These are phyloP conservation scores for Leptographium procerum DNA, from an alignment of 2,329 filamentous ascomycete species.

Conservation along the genomic window DNA sequence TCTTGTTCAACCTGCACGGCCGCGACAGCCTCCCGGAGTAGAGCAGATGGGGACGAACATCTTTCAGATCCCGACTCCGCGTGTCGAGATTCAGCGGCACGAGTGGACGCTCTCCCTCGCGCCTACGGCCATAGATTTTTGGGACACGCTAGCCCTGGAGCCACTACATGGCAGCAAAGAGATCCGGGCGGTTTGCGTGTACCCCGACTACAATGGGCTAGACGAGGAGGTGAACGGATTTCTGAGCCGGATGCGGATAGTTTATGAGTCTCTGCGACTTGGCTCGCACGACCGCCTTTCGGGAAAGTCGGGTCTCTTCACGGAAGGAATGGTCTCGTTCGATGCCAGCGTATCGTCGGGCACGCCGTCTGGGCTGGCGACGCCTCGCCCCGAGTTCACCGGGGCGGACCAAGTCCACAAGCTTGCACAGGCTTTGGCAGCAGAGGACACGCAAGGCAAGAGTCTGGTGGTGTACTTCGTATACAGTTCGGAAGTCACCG, in stretches of 20 bases:
- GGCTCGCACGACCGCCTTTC: conserved; percentile 49
- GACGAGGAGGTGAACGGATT: conserved; percentile 50
- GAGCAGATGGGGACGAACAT: conserved; percentile 41
- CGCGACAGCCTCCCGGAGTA: conserved; percentile 33
- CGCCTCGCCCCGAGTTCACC: conserved; percentile 31
- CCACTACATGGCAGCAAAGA: conserved; percentile 63
- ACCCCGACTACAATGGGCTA: conserved; percentile 54
- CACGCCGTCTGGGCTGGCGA: neutral
- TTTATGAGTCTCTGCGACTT: conserved; percentile 64
- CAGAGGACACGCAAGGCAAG: conserved; percentile 30
- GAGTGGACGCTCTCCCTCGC: conserved; percentile 61
- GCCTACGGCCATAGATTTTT: conserved; percentile 64
- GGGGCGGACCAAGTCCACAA: conserved; percentile 37
- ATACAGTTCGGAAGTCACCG: conserved; percentile 52
- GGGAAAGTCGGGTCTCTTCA: conserved; percentile 26
- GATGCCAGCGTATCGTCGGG: conserved; percentile 17
- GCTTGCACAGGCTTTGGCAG: conserved; percentile 34
- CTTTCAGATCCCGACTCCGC: conserved; percentile 55
- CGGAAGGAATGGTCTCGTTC: conserved; percentile 38
- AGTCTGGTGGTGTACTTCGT: conserved; percentile 70
- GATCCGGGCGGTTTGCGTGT: conserved; percentile 57
- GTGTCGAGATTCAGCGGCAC: conserved; percentile 59
- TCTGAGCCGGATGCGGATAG: conserved; percentile 53
- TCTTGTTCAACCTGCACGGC: conserved; percentile 37
- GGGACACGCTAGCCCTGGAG: conserved; percentile 68